These are phyloP conservation scores for Waltiozyma sp. DNA, from an alignment of 1,139 yeast genomes.

Conservation along the genomic window DNA sequence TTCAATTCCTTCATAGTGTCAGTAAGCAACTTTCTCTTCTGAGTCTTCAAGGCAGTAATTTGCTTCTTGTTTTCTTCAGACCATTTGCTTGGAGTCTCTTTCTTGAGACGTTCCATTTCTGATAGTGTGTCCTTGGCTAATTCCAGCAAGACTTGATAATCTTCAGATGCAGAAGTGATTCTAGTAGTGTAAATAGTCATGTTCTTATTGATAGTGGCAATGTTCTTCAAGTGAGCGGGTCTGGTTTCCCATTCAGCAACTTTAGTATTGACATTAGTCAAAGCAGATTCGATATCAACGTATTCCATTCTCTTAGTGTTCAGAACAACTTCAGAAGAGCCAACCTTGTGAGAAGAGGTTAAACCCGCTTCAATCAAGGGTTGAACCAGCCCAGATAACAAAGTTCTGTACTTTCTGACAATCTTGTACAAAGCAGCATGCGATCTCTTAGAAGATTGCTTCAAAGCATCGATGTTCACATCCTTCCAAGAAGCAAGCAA, in stretches of 20 bases:
- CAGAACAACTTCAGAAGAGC: slow-evolving; percentile 2
- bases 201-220: slow-evolving; percentile 39
- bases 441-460: slow-evolving; percentile 85
- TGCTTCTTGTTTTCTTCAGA: slow-evolving; percentile 68
- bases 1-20: slow-evolving; percentile 65
- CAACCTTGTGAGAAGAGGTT: slow-evolving; percentile 15
- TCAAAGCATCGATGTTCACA: slow-evolving; percentile 84
- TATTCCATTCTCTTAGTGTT: slow-evolving; percentile 2
- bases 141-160: slow-evolving; percentile 29
- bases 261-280: slow-evolving; percentile 6
- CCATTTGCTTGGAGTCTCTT: slow-evolving; percentile 65
- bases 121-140: slow-evolving; percentile 43
- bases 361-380: slow-evolving; percentile 56
- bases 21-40: slow-evolving; percentile 69
- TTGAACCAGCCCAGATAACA: slow-evolving; percentile 44
- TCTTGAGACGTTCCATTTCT: slow-evolving; percentile 52
- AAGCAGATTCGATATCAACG: slow-evolving; percentile 7
- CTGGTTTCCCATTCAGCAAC: slow-evolving; percentile 39
- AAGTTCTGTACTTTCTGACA: slow-evolving; percentile 68
- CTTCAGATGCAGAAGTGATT: slow-evolving; percentile 21
- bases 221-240: slow-evolving; percentile 43
- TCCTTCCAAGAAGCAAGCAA: slow-evolving; percentile 95
- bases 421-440: slow-evolving; percentile 77
- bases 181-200: slow-evolving; percentile 38
- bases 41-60: slow-evolving; percentile 64